Evolutionary conservation across 768 basidiomycete genomes (phyloP).

Genomic region (Rhodotorula toruloides): DNA sequence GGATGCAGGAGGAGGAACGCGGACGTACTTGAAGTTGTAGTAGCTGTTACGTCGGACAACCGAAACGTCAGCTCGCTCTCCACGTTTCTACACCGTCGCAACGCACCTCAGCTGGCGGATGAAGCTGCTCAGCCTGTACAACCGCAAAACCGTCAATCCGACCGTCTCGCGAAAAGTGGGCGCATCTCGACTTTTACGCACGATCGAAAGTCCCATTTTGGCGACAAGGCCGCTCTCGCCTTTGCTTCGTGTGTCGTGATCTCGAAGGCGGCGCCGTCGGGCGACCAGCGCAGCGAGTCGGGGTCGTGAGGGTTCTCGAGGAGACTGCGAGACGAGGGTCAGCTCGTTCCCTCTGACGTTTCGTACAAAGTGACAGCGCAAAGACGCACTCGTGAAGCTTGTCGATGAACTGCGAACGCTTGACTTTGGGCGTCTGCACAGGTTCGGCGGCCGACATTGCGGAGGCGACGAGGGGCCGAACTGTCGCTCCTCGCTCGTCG

Average conservation of each 20-base stretch:
- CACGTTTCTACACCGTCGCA: neutral
- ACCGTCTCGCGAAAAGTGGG: too few relatives aligned
- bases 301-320: slow-evolving; percentile 28
- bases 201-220: slow-evolving; percentile 27
- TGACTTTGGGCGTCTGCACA: neutral
- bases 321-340: slow-evolving; percentile 1
- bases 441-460: neutral
- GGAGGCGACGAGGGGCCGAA: too few relatives aligned
- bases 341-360: neutral
- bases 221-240: slow-evolving; percentile 13
- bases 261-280: slow-evolving; percentile 14
- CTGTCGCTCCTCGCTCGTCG: too few relatives aligned
- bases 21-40: slow-evolving; percentile 31
- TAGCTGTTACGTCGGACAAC: neutral
- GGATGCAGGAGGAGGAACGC: too few relatives aligned
- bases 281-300: slow-evolving; percentile 10
- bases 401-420: slow-evolving; percentile 27
- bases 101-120: slow-evolving; percentile 29
- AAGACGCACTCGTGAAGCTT: slow-evolving; percentile 21
- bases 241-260: slow-evolving; percentile 22
- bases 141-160: too few relatives aligned
- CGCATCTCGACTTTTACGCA: too few relatives aligned
- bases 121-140: slow-evolving; percentile 26
- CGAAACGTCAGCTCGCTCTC: neutral
- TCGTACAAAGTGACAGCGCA: neutral